Conservation (phyloP, 257 asterid species). For the Petunia axillaris region DNA sequence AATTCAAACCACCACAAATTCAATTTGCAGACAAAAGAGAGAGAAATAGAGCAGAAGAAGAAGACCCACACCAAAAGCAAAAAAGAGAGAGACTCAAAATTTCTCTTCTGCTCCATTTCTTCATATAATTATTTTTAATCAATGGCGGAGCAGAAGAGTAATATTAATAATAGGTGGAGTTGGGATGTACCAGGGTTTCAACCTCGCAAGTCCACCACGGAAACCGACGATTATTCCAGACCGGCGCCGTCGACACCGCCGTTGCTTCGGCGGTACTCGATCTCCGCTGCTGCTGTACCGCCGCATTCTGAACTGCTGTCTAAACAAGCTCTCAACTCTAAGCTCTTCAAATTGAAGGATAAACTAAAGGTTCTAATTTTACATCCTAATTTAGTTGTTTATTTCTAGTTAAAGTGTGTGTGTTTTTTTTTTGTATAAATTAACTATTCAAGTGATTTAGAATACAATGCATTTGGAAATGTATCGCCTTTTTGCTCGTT, state of each 20-base stretch:
- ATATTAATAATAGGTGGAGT: constrained; percentile 81
- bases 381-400: background rate
- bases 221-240: constrained; percentile 55
- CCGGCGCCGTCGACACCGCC: constrained; percentile 35
- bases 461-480: background rate
- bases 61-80: constrained; percentile 24
- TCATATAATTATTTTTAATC: constrained; percentile 18
- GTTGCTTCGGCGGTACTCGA: constrained; percentile 72
- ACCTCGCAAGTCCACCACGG: constrained; percentile 64
- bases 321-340: constrained; percentile 62
- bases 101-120: constrained; percentile 28
- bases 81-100: constrained; percentile 27
- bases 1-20: constrained; percentile 31
- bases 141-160: constrained; percentile 77
- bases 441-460: background rate
- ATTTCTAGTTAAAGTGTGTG: background rate
- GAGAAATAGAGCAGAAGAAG: constrained; percentile 15
- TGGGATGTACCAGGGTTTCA: constrained; percentile 98
- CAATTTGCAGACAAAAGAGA: background rate
- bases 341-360: constrained; percentile 68
- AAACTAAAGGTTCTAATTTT: constrained; percentile 66
- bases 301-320: constrained; percentile 65
- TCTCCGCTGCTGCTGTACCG: constrained; percentile 52
- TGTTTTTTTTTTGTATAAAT: background rate
- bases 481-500: background rate